Evolutionary conservation across 805 yeast species (phyloP).

Genomic region (Candida alai): DNA sequence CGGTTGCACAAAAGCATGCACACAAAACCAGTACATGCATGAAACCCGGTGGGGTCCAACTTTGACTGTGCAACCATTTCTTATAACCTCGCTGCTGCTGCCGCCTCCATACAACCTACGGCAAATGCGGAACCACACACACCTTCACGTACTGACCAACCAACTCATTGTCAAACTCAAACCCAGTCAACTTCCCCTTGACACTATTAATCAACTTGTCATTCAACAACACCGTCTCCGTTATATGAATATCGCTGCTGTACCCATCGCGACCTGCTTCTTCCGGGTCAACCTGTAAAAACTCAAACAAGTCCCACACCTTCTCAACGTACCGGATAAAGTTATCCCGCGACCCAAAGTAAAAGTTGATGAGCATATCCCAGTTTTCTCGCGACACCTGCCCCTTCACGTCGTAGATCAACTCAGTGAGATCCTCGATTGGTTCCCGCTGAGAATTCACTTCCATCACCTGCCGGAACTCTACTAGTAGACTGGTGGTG

Average conservation of each 20-base stretch:
- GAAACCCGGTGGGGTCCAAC: too few species aligned
- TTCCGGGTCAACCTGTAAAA: conserved; percentile 10
- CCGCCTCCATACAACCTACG: too few species aligned
- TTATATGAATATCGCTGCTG: conserved; percentile 13
- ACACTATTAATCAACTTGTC: conserved; percentile 15
- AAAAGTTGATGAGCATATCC: conserved; percentile 16
- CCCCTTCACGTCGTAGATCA: conserved; percentile 8
- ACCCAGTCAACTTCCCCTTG: conserved; percentile 17
- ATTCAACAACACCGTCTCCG: conserved; percentile 13
- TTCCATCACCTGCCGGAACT: conserved; percentile 7
- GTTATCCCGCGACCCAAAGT: conserved; percentile 25
- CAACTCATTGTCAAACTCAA: conserved; percentile 14
- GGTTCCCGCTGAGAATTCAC: neutral
- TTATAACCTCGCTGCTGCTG: too few species aligned
- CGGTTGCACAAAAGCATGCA: too few species aligned
- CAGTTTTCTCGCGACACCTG: conserved; percentile 9
- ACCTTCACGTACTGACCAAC: conserved; percentile 21
- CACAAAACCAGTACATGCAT: too few species aligned
- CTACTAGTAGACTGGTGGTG: conserved; percentile 9
- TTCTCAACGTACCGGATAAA: conserved; percentile 18
- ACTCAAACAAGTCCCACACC: conserved; percentile 21
- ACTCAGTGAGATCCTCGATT: conserved; percentile 8
- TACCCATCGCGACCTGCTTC: conserved; percentile 1
- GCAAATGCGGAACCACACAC: conserved; percentile 18
- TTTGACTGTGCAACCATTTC: too few species aligned